These are phyloP conservation scores for Lonicera japonica DNA, from an alignment of 129 eudicot genomes.

Conservation along the genomic window DNA sequence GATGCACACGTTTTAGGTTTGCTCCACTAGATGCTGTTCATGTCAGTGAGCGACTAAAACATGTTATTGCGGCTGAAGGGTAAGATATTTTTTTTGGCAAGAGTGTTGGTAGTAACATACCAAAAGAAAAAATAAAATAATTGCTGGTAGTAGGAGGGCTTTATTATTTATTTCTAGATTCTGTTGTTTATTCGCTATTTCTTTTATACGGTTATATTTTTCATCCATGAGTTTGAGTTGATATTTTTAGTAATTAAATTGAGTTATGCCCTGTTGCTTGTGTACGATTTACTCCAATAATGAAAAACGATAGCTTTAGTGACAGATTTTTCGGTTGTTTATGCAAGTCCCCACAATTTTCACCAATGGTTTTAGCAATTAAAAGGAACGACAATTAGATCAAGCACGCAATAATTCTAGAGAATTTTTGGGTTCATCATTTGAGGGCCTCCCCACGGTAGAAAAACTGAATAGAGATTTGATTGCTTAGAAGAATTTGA, in stretches of 20 bases:
- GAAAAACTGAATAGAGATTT: too few species aligned
- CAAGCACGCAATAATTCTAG: too few species aligned
- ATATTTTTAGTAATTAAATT: neutral
- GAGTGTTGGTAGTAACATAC: too few species aligned
- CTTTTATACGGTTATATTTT: neutral
- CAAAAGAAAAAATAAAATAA: too few species aligned
- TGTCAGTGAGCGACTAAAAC: conserved; percentile 83
- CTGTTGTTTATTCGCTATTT: neutral
- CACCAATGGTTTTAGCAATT: too few species aligned
- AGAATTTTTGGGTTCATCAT: too few species aligned
- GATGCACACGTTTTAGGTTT: conserved; percentile 96
- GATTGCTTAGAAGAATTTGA: too few species aligned
- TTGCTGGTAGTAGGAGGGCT: neutral
- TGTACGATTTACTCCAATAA: neutral
- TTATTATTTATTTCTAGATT: neutral
- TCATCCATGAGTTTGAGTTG: too few species aligned
- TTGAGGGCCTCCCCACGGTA: too few species aligned
- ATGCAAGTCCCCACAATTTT: too few species aligned
- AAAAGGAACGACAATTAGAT: too few species aligned
- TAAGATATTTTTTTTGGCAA: conserved; percentile 17
- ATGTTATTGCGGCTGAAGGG: conserved; percentile 86
- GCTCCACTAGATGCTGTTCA: conserved; percentile 83
- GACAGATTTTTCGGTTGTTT: neutral
- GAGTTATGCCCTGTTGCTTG: neutral
- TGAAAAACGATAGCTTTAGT: neutral